A percentile compares a stretch with the other conserved stretches of the same genome.
phyloP scores from a whole-genome alignment of 441 rosid species.

The Hura crepitans region DNA sequence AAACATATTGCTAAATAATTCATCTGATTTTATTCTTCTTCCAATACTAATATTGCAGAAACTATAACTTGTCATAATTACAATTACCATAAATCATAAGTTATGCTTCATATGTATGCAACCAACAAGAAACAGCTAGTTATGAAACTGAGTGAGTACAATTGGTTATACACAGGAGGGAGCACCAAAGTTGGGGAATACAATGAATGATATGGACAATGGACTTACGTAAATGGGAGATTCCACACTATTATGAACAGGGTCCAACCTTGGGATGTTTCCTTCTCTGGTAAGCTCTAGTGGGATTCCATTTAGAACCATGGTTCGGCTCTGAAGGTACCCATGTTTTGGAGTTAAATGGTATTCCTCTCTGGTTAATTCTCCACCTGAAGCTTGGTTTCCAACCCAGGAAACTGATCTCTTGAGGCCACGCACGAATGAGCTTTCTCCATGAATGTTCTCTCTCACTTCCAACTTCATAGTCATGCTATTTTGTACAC shows the following conservation, averaged over 20 bases:
- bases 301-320: constrained; percentile 76
- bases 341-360: constrained; percentile 75
- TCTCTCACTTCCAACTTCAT: constrained; percentile 25
- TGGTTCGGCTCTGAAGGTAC: constrained; percentile 53
- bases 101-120: constrained; percentile 10
- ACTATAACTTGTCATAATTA: constrained; percentile 15
- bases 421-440: constrained; percentile 46
- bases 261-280: constrained; percentile 61
- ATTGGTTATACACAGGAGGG: constrained; percentile 45
- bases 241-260: constrained; percentile 36
- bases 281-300: constrained; percentile 41
- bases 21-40: constrained; percentile 7
- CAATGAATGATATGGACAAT: constrained; percentile 70
- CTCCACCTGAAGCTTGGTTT: constrained; percentile 39
- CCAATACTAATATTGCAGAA: constrained; percentile 12
- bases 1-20: background rate
- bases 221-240: constrained; percentile 56
- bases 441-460: constrained; percentile 25
- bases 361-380: constrained; percentile 71
- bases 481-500: constrained; percentile 42
- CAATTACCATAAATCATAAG: constrained; percentile 5
- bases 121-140: background rate
- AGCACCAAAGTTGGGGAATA: constrained; percentile 74
- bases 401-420: constrained; percentile 62
- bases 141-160: background rate